A percentile compares a stretch with the other conserved stretches of the same genome.
Evolutionary conservation across 441 rosid genomes (phyloP).

Genomic region (Pelargonium citronellum): DNA sequence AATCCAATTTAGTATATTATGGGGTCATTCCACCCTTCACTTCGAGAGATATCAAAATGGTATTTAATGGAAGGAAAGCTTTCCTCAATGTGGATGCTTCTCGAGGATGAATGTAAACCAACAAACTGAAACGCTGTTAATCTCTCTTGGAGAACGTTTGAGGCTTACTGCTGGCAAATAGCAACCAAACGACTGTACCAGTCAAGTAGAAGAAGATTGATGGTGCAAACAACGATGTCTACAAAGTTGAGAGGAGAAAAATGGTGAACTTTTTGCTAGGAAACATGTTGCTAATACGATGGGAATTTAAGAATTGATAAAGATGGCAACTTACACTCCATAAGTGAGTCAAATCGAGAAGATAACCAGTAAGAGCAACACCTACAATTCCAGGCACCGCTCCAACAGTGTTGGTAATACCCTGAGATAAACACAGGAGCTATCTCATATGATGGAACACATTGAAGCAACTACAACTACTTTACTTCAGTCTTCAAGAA

Average conservation of each 20-base stretch:
- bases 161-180: constrained; percentile 81
- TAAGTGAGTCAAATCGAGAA: constrained; percentile 85
- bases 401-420: constrained; percentile 85
- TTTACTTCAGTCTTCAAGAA: not conserved
- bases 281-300: not conserved
- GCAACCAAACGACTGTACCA: constrained; percentile 81
- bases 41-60: not conserved
- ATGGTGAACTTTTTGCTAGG: not conserved
- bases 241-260: constrained; percentile 19
- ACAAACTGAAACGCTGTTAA: constrained; percentile 13
- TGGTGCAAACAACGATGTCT: constrained; percentile 75
- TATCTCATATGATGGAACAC: not conserved
- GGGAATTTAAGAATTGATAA: not conserved
- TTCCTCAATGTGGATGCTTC: not conserved
- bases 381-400: constrained; percentile 92
- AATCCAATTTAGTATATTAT: not conserved
- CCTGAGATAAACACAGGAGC: constrained; percentile 36
- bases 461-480: not conserved
- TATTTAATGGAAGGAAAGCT: not conserved
- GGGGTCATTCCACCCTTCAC: not conserved
- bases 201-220: constrained; percentile 91
- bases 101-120: not conserved
- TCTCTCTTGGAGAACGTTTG: constrained; percentile 53
- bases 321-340: constrained; percentile 73
- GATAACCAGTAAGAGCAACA: constrained; percentile 81